Percentiles rank a stretch among this genome's conserved stretches.
Evolutionary conservation across 2,329 filamentous ascomycete genomes (phyloP).

Genomic region (Colletotrichum falcatum): DNA sequence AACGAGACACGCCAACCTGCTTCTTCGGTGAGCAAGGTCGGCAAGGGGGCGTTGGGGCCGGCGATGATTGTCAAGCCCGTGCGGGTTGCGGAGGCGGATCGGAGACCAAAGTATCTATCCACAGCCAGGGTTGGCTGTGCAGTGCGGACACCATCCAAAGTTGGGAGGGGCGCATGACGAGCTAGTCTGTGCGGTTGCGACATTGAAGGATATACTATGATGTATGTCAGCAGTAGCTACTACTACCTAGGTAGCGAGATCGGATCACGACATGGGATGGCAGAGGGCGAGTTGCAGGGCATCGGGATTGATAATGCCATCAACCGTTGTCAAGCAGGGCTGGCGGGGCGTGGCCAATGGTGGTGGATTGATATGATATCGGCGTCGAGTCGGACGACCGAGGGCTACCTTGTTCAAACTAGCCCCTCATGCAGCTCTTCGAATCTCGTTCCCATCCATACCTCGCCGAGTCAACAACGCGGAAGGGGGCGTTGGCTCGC

Average conservation of each 20-base stretch:
- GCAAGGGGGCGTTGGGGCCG: not conserved
- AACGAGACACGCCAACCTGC: not conserved
- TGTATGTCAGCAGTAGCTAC: not conserved
- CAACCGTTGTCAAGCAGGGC: not conserved
- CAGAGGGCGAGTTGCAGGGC: not conserved
- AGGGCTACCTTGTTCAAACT: not conserved
- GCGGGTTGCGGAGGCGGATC: not conserved
- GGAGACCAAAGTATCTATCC: not conserved
- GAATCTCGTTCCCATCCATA: not conserved
- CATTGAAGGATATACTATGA: not conserved
- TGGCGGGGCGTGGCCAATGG: not conserved
- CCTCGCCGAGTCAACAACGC: not conserved
- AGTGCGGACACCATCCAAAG: not conserved
- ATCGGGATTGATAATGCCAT: not conserved
- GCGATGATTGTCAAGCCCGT: not conserved
- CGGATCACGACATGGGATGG: not conserved
- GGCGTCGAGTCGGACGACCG: not conserved
- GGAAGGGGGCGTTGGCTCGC: not conserved
- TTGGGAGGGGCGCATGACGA: not conserved
- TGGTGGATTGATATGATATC: not conserved
- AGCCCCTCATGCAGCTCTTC: not conserved
- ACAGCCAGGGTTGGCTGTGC: not conserved
- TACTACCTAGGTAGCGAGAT: not conserved
- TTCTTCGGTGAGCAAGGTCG: slow-evolving; percentile 11
- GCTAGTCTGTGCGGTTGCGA: slow-evolving; percentile 2